Percentiles rank a stretch among this genome's conserved stretches.
These are phyloP conservation scores for Streptanthus diversifolius DNA, from an alignment of 345 rosid species.

Conservation along the genomic window DNA sequence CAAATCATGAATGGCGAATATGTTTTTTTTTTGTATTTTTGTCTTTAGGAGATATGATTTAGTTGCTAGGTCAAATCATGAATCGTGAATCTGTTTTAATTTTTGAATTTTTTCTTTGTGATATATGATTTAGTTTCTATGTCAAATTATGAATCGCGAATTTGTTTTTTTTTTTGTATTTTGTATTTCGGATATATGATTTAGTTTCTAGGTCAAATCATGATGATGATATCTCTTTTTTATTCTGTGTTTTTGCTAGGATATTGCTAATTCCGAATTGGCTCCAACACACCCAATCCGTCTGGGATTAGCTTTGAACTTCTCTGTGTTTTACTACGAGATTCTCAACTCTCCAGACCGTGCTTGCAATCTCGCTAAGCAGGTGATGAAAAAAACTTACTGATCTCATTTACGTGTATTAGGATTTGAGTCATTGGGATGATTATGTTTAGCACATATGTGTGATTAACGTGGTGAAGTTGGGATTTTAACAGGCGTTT, in stretches of 20 bases:
- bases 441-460: not conserved
- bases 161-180: too few species aligned
- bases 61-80: too few species aligned
- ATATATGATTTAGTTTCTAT: too few species aligned
- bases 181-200: not conserved
- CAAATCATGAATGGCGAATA: too few species aligned
- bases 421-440: not conserved
- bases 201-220: conserved; percentile 9
- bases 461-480: not conserved
- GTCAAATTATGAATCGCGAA: too few species aligned
- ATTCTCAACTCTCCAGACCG: conserved; percentile 91
- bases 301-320: conserved; percentile 79
- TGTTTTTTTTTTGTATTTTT: too few species aligned
- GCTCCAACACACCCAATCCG: conserved; percentile 92
- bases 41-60: too few species aligned
- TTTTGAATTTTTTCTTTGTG: too few species aligned
- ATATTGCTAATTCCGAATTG: conserved; percentile 79
- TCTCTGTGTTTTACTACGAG: conserved; percentile 89
- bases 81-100: too few species aligned
- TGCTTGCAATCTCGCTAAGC: conserved; percentile 90
- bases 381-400: conserved; percentile 36
- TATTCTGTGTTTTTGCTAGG: conserved; percentile 38
- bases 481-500: conserved; percentile 49
- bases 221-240: not conserved
- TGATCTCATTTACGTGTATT: not conserved